Base-by-base conservation (phyloP, 2,329 filamentous ascomycete genomes). In the Cercospora sesami region DNA sequence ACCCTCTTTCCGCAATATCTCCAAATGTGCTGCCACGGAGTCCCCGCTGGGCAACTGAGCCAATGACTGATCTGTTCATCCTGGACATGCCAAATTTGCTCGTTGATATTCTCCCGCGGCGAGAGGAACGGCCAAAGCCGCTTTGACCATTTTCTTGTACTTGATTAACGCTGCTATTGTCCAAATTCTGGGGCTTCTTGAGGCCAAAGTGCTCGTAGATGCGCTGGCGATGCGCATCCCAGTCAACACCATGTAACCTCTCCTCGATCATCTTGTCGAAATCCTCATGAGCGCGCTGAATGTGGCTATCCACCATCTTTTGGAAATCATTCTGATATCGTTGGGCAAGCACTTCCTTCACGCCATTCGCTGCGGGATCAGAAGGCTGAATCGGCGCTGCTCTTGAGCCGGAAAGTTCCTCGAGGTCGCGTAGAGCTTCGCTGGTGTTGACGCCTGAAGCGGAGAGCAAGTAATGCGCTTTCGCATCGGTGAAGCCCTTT, bases 151-250 rank as follows among this genome's bases (percentile, higher is more conserved):
- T 60, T 10, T 39, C 53, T 30, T 60, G 21, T 23, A 58, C 57
- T 26, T 66, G 61, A n/a, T 73, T 74, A 59, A 78, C 69, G 77
- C 77, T 71, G 67, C 77, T 69, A 30, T 70, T 66, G 23, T 80
- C 79, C 63, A 68, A 21, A 60, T 76, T 78, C 71, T 74, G 72
- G 21, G 78, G 82, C 70, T 80, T 82, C 53, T 83, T 84, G 16
- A 99, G 90, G 14, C 95, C 95, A 79, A 99, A 98, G 80, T 99
- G 95, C 76, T 97, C 90, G 80, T 97, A 98, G 71, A 99, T 97
- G 72, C 90, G 90, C 79, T 91, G 92, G 70, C 94, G 90, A 81
- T 98, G 94, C 16, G 91, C 90, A 74, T 97, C 94, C 94, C 95
- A 98, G 79, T 98, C 93, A 83, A 96, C 90, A 23, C 73, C 76